These are phyloP conservation scores for Eucalyptus tenuipes DNA, from an alignment of 345 rosid genomes.

Conservation along the genomic window DNA sequence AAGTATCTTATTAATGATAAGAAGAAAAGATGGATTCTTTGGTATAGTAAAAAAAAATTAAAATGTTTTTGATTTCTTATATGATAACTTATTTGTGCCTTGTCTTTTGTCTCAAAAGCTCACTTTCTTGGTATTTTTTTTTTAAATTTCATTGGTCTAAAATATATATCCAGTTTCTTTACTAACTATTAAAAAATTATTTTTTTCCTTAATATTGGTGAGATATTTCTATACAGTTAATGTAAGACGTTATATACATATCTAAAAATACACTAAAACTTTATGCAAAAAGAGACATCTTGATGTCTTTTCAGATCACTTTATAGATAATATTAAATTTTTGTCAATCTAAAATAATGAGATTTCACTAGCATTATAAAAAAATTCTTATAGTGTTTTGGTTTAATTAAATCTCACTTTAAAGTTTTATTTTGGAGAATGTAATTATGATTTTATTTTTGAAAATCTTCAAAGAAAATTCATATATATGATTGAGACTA, in stretches of 20 bases:
- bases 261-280: background rate
- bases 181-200: background rate
- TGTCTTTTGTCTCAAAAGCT: background rate
- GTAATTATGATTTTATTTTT: background rate
- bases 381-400: background rate
- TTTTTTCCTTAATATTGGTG: accelerated
- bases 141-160: background rate
- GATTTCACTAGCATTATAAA: background rate
- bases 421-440: background rate
- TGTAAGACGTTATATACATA: background rate
- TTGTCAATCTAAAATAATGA: background rate
- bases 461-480: background rate
- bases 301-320: background rate
- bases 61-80: background rate
- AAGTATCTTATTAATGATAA: no score
- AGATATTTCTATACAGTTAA: background rate
- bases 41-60: background rate
- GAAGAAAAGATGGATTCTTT: no score
- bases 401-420: background rate
- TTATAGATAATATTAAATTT: no score
- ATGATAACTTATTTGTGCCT: background rate
- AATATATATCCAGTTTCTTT: no score
- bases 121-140: no score
- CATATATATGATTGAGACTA: background rate
- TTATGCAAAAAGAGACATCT: background rate